Base-by-base conservation (phyloP, 1,284 basidiomycete species). In the Ceratobasidium sp. region DNA sequence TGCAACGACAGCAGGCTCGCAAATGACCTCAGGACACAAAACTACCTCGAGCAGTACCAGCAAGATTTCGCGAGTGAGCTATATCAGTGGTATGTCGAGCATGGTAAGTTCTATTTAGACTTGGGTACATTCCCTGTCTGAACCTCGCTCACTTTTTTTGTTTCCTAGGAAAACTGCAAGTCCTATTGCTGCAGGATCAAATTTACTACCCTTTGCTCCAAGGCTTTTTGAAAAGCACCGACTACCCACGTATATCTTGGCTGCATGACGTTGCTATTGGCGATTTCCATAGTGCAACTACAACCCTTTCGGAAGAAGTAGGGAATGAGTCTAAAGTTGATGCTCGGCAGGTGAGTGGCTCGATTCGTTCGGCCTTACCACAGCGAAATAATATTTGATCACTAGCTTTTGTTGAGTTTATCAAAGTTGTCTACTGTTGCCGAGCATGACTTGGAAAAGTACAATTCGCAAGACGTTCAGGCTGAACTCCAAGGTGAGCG, bases 341-440 rank as follows among this genome's bases (percentile, higher is more conserved):
- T 28, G 85, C 89, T 38, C 90, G 90, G 82, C 91, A 95, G 83
- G 94, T 95, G 79, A 76, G 87, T 79, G 16, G 9, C n/a, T n/a
- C n/a, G n/a, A n/a, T n/a, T n/a, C n/a, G n/a, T n/a, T n/a, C n/a
- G n/a, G n/a, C n/a, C n/a, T n/a, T n/a, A n/a, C n/a, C n/a, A n/a
- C 21, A 52, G 38, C 62, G 52, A 32, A 71, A 72, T 79, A 72
- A 77, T 32, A 55, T 8, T 43, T 18, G 7, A 32, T 38, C 64
- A 72, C 46, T 79, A 98, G 94, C 84, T 97, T 61, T 91, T 96
- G 86, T 87, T 97, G 70, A 96, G 95, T 78, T 88, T 99, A 35
- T 92, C 92, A 52, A 98, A 98, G 82, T 87, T 99, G 6, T 85
- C 92, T 0, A 89, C 93, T 73, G 85, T 98, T 8, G 92, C 93